Conservation (phyloP, 495 filamentous ascomycete genomes). For the Geopyxis carbonaria region DNA sequence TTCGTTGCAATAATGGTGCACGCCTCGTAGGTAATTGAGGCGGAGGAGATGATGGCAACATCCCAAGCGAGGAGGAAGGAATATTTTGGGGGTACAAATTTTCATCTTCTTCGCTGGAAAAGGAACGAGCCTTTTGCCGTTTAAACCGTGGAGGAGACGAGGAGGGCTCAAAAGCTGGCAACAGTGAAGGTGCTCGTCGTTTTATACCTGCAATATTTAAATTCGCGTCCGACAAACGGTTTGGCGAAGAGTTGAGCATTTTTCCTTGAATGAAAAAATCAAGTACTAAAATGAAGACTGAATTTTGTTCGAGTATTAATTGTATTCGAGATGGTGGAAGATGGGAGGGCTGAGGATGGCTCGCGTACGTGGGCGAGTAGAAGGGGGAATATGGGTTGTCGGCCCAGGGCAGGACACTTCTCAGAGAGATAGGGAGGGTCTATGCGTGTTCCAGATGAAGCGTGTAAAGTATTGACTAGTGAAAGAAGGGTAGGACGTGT, state of each 20-base stretch:
- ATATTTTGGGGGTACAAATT: constrained; percentile 67
- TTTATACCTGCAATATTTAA: constrained; percentile 43
- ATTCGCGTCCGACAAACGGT: constrained; percentile 20
- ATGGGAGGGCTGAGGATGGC: no score
- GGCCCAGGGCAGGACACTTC: no score
- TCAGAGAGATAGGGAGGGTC: no score
- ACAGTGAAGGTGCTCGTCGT: constrained; percentile 59
- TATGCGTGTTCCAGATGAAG: no score
- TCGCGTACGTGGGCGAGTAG: no score
- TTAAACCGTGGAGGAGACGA: constrained; percentile 76
- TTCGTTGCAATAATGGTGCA: constrained; percentile 38
- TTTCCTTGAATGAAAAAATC: no score
- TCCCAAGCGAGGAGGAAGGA: constrained; percentile 81
- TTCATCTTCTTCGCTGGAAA: constrained; percentile 33
- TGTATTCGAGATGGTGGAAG: no score
- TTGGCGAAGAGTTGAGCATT: constrained; percentile 14
- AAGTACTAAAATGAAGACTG: no score
- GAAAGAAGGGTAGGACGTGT: no score
- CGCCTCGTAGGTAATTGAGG: constrained; percentile 35
- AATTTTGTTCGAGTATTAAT: no score
- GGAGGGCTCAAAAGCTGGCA: constrained; percentile 85
- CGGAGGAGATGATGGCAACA: constrained; percentile 69
- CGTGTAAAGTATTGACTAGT: no score
- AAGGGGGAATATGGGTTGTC: no score
- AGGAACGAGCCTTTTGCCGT: constrained; percentile 51